Base-by-base conservation (phyloP, 2,329 filamentous ascomycete genomes). In the Dothidotthia symphoricarpi region DNA sequence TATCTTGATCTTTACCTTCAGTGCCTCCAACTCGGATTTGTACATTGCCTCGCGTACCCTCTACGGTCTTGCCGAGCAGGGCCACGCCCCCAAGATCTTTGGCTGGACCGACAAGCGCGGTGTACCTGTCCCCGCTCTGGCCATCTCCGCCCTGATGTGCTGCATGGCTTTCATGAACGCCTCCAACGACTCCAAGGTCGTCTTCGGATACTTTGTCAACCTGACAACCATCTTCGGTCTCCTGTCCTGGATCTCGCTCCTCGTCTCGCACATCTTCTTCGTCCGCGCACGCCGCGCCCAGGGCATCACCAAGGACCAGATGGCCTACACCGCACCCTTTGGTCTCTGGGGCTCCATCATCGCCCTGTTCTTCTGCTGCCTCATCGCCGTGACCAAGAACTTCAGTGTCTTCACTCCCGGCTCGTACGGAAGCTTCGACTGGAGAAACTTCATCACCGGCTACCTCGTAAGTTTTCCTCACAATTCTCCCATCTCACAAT, bases 311-410 rank as follows among this genome's bases (percentile, higher is more conserved):
- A 59, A 70, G 9, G 60, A 65, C 16, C 52, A 60, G 40, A 53
- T 75, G 47, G 66, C 69, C 1, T 89, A 83, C 62, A 74, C 74
- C 12, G 83, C 86, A 0, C 87, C 87, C 0, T 75, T 90, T 12
- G 86, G 87, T n/a, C 68, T 81, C 25, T 77, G 64, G 45, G 88
- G 87, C 9, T 88, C 83, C 0, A 81, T 81, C 59, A 70, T 72
- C 42, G 84, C 84, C 0, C 74, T 93, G 2, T 70, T 74, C 57
- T 82, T 88, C 69, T 88, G 85, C 68, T 74, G 76, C 57, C 61
- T 93, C 24, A 85, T 93, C 45, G 78, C 84, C 2, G 61, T 94
- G 34, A 91, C 87, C 59, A 94, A 93, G 77, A 90, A 88, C 74
- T 93, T 81, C 67, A 75, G 78, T 39, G 82, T 85, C 42, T 93